Evolutionary conservation across 1,284 basidiomycete species (phyloP), one percentile per base, ranked within the genome.

Genomic region (Ceratobasidium sp.): DNA sequence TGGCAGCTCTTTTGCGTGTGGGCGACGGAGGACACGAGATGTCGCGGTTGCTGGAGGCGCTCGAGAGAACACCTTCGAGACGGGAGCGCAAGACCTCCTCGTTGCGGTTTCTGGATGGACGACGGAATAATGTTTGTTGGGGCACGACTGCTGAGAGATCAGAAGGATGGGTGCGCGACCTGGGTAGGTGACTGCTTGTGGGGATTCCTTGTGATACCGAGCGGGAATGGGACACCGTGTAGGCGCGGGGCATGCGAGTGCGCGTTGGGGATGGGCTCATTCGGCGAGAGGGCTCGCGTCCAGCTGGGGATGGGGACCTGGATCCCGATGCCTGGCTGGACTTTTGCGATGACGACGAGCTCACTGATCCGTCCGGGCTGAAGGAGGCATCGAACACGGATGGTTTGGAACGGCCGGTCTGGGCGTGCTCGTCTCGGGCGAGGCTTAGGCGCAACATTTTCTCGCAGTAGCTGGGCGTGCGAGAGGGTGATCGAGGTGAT

Each of bases 1-100:
- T 35, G 32, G 28, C 63, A 6, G 49, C 32, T 1, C 50, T 26
- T 16, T 50, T 49, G 13, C 43, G 55, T 6, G 38, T n/a, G 4
- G 62, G 62, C 21, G 63, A 55, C 8, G 63, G 63, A n/a, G 63
- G 63, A n/a, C 63, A 67, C 5, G 63, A 67, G 1, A 55, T 38
- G 38, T 67, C 63, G 41, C 63, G 63, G 62, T 30, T 49, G 26
- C 28, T 50, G 62, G 23, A 9, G 18, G 62, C 62, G 16, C 62
- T 64, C 46, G 62, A 64, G 49, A 67, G 63, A 11, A 67, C 63
- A 21, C 63, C 63, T 35, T 67, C 49, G 49, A 67, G 63, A 14
- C 63, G 30, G n/a, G 63, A 67, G 49, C 63, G 63, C 2, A 67
- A 50, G 18, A 67, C 49, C 18, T 67, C 49, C 32, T 67, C 63